These are phyloP conservation scores for Lipomyces mesembrius DNA, from an alignment of 805 yeast species.

Conservation along the genomic window DNA sequence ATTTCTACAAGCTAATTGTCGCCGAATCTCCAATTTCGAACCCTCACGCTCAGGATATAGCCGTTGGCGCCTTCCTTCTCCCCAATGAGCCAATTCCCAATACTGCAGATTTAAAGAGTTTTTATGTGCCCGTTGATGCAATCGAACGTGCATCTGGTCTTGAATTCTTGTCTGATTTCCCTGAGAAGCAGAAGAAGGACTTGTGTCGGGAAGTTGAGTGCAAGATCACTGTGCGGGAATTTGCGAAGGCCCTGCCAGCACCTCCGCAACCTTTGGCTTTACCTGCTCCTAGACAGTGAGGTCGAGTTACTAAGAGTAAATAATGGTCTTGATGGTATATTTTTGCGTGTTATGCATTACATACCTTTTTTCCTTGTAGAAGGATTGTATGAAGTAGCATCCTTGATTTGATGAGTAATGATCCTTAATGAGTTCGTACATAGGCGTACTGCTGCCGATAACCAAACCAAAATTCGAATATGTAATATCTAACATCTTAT, in stretches of 20 bases:
- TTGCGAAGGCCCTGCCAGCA: conserved; percentile 42
- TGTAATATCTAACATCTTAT: neutral
- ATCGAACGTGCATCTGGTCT: conserved; percentile 84
- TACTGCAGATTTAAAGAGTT: conserved; percentile 66
- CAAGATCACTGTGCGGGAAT: conserved; percentile 80
- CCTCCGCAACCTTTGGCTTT: conserved; percentile 25
- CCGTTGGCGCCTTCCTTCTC: conserved; percentile 90
- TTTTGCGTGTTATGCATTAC: neutral
- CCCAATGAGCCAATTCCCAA: conserved; percentile 86
- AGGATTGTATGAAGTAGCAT: neutral
- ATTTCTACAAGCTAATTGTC: conserved; percentile 86
- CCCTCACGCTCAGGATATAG: conserved; percentile 48
- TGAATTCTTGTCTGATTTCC: conserved; percentile 73
- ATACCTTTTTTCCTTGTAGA: neutral
- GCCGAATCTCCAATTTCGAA: conserved; percentile 65
- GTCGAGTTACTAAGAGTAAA: neutral
- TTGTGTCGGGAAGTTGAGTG: conserved; percentile 84
- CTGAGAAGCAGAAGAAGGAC: conserved; percentile 59
- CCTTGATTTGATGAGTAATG: neutral
- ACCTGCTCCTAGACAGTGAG: conserved; percentile 21
- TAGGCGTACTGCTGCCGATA: neutral
- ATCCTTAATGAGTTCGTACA: neutral
- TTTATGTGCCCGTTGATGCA: conserved; percentile 89
- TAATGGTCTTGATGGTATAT: neutral
- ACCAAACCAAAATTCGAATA: neutral